A percentile compares a stretch with the other conserved stretches of the same genome.
phyloP scores from a whole-genome alignment of 345 rosid genomes.

The Physaria fendleri region DNA sequence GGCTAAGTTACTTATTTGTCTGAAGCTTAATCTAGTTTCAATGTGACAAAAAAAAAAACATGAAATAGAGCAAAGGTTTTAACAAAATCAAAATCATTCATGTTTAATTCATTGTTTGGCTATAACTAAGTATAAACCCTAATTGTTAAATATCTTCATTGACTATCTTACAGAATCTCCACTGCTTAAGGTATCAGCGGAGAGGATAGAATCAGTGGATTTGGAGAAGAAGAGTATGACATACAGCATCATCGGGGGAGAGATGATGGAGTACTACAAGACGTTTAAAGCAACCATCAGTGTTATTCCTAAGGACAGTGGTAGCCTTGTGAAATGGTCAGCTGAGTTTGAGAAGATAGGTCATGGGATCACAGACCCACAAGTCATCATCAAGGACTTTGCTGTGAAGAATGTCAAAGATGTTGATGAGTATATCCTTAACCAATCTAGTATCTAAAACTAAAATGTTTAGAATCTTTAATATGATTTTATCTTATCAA shows the following conservation, averaged over 20 bases:
- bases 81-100: neutral
- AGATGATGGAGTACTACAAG: slow-evolving; percentile 71
- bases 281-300: slow-evolving; percentile 49
- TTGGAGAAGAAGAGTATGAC: slow-evolving; percentile 41
- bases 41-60: no score
- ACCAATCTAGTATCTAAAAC: no score
- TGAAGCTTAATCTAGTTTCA: no score
- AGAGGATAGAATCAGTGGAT: slow-evolving; percentile 66
- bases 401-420: no score
- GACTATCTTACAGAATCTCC: slow-evolving; percentile 53
- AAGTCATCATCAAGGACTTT: no score
- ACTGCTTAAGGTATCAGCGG: slow-evolving; percentile 58
- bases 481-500: no score
- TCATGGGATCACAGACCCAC: slow-evolving; percentile 64
- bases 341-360: slow-evolving; percentile 69
- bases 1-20: no score
- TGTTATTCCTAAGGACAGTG: slow-evolving; percentile 60
- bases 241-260: slow-evolving; percentile 71
- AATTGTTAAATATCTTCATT: neutral
- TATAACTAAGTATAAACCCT: neutral
- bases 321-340: slow-evolving; percentile 72
- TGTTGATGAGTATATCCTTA: no score
- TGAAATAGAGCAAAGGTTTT: no score
- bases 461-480: no score
- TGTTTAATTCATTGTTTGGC: neutral